Conservation (phyloP, 2,329 filamentous ascomycete species). For the Sporothrix brunneoviolacea region DNA sequence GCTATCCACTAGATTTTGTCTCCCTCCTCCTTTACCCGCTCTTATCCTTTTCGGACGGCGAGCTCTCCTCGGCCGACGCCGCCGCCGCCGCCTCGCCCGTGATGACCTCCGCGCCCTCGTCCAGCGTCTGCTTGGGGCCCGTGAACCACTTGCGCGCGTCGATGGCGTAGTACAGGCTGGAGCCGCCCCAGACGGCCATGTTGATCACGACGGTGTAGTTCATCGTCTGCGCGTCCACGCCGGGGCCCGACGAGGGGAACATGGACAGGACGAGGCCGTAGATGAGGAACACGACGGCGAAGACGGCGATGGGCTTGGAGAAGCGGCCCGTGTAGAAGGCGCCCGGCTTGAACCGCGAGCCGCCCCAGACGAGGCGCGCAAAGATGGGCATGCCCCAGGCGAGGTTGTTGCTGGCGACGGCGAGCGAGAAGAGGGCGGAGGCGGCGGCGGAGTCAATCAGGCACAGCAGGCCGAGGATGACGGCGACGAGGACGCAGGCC, state of each 20-base stretch:
- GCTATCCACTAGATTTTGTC: too few relatives aligned
- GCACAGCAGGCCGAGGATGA: conserved; percentile 50
- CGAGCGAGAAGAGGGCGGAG: conserved; percentile 52
- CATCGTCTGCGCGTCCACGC: conserved; percentile 45
- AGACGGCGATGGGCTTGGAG: conserved; percentile 46
- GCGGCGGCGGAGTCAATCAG: conserved; percentile 53
- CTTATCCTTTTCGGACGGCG: conserved; percentile 9
- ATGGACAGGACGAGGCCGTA: conserved; percentile 52
- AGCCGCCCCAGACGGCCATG: conserved; percentile 50
- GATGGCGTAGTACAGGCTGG: conserved; percentile 48
- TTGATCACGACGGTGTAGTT: conserved; percentile 61
- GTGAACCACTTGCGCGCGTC: conserved; percentile 54
- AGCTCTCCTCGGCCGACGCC: background rate
- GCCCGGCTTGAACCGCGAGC: conserved; percentile 49
- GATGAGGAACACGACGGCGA: conserved; percentile 45
- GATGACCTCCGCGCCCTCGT: conserved; percentile 17
- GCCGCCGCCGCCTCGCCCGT: background rate
- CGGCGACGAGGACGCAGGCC: conserved; percentile 43
- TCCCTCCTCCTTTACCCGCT: conserved; percentile 5
- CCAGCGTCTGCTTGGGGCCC: conserved; percentile 51
- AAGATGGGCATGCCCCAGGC: conserved; percentile 55
- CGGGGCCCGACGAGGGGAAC: conserved; percentile 50
- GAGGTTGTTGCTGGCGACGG: conserved; percentile 54
- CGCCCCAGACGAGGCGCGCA: conserved; percentile 51
- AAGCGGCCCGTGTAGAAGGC: conserved; percentile 52